Evolutionary conservation across 2,329 filamentous ascomycete species (phyloP).

Genomic region (Mycosphaerella sp.): DNA sequence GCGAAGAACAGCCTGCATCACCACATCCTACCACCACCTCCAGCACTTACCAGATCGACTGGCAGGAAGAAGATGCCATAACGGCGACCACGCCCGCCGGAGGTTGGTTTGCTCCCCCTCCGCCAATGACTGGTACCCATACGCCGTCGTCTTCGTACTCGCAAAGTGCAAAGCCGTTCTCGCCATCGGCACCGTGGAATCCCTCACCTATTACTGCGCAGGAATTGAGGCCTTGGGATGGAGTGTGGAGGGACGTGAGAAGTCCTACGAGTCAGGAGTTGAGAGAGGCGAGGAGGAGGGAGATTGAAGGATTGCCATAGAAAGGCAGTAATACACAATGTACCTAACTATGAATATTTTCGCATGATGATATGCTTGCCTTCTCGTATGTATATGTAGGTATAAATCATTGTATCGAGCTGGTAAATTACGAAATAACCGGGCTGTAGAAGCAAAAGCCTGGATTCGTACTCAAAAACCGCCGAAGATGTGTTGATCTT

Average conservation of each 20-base stretch:
- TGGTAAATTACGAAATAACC: constrained; percentile 29
- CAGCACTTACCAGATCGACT: constrained; percentile 41
- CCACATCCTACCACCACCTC: constrained; percentile 33
- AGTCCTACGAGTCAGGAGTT: constrained; percentile 16
- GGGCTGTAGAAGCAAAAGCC: constrained; percentile 19
- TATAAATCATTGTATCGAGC: constrained; percentile 20
- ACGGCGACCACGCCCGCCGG: constrained; percentile 24
- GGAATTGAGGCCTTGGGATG: constrained; percentile 30
- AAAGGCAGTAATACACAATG: neutral
- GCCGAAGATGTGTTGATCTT: constrained; percentile 24
- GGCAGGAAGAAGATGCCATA: constrained; percentile 25
- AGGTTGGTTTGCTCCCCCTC: constrained; percentile 28
- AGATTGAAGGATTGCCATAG: constrained; percentile 14
- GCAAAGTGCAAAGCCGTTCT: constrained; percentile 11
- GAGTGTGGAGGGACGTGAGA: constrained; percentile 27
- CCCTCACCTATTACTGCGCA: constrained; percentile 18
- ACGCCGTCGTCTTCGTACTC: constrained; percentile 13
- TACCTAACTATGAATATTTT: neutral
- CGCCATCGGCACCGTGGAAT: neutral
- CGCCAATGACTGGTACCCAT: neutral
- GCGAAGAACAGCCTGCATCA: constrained; percentile 25
- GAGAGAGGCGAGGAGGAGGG: constrained; percentile 17
- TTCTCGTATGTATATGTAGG: neutral
- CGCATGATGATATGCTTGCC: neutral
- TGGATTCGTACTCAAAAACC: constrained; percentile 31